A percentile compares a stretch with the other conserved stretches of the same genome.
Conservation (phyloP, 2,329 filamentous ascomycete species). For the Teratosphaeria epicoccoides region DNA sequence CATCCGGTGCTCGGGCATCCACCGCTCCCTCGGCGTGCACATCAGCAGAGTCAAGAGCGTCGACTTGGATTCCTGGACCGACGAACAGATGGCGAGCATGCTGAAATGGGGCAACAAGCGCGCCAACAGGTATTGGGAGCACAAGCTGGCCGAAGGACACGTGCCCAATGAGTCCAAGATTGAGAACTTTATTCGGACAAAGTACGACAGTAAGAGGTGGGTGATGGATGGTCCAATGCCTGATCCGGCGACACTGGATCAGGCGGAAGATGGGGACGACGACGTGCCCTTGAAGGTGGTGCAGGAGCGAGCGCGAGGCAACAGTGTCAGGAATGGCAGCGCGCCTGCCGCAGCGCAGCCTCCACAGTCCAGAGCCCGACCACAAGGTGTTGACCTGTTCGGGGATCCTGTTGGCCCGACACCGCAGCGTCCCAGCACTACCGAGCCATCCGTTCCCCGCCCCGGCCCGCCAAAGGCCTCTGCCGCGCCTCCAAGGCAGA, state of each 20-base stretch:
- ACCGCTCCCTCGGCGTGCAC: slow-evolving; percentile 97
- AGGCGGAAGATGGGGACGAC: slow-evolving; percentile 50
- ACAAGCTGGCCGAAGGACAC: slow-evolving; percentile 82
- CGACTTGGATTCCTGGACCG: slow-evolving; percentile 95
- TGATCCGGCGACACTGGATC: slow-evolving; percentile 79
- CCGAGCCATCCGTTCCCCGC: slow-evolving; percentile 61
- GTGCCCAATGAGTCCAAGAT: slow-evolving; percentile 95
- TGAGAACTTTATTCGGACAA: slow-evolving; percentile 98
- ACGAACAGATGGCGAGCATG: slow-evolving; percentile 91
- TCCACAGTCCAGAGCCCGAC: slow-evolving; percentile 22
- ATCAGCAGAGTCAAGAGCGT: slow-evolving; percentile 97
- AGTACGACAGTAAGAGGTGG: slow-evolving; percentile 98
- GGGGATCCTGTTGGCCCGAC: slow-evolving; percentile 54
- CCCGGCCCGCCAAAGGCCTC: slow-evolving; percentile 25
- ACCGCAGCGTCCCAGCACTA: slow-evolving; percentile 56
- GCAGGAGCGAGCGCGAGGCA: slow-evolving; percentile 58
- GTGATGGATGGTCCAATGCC: slow-evolving; percentile 96
- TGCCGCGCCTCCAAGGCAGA: slow-evolving; percentile 39
- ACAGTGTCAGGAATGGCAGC: slow-evolving; percentile 31
- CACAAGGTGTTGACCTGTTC: slow-evolving; percentile 60
- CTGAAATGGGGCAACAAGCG: slow-evolving; percentile 91
- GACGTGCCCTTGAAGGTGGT: slow-evolving; percentile 62
- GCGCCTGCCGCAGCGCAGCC: slow-evolving; percentile 22
- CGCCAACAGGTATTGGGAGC: slow-evolving; percentile 98
- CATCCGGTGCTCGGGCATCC: slow-evolving; percentile 92